A percentile compares a stretch with the other conserved stretches of the same genome.
Evolutionary conservation across 305 asterid species (phyloP).

Genomic region (Fraxinus floribunda): DNA sequence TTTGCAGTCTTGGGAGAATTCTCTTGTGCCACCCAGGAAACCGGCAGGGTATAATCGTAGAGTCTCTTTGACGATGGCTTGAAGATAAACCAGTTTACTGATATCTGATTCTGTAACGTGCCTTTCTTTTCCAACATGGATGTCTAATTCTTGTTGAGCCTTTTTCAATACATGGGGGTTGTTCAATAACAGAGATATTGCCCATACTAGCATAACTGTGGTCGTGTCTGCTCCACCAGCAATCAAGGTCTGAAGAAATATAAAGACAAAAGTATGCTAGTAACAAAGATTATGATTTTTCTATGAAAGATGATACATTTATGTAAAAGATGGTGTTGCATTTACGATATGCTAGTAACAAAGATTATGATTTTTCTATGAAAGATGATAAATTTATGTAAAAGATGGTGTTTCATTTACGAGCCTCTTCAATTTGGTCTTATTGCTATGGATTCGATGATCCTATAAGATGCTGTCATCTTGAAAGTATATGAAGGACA

Average conservation of each 20-base stretch:
- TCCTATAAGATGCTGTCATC: not conserved
- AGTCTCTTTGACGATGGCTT: conserved; percentile 49
- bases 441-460: not conserved
- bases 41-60: conserved; percentile 45
- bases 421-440: not conserved
- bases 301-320: not conserved
- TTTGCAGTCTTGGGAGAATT: conserved; percentile 23
- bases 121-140: conserved; percentile 29
- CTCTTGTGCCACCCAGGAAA: conserved; percentile 31
- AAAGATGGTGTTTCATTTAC: not conserved
- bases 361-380: not conserved
- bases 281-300: not conserved
- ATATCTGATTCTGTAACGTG: conserved; percentile 39
- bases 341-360: not conserved
- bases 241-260: conserved; percentile 29
- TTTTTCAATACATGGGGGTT: conserved; percentile 30
- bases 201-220: conserved; percentile 41
- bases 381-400: not conserved
- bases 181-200: conserved; percentile 42
- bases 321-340: not conserved
- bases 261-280: not conserved
- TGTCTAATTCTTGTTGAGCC: conserved; percentile 43
- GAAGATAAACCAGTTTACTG: conserved; percentile 30
- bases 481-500: not conserved
- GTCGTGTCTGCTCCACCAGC: conserved; percentile 37